These are phyloP conservation scores for Candida michaelii DNA, from an alignment of 805 yeast genomes.

Conservation along the genomic window DNA sequence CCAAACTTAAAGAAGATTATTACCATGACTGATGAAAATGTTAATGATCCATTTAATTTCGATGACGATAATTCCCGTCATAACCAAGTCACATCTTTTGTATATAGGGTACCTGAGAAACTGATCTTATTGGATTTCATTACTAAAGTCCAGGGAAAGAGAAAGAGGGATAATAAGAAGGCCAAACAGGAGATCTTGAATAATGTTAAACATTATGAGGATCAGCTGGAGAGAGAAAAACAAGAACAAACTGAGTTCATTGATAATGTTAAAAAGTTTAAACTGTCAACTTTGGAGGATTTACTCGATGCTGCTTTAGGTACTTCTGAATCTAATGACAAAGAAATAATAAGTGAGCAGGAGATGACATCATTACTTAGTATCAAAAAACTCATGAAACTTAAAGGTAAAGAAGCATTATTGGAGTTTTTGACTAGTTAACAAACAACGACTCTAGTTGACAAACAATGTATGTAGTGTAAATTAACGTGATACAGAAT, in stretches of 20 bases:
- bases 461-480: too few species aligned
- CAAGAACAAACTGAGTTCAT: constrained; percentile 11
- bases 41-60: constrained; percentile 7
- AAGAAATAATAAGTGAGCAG: constrained; percentile 9
- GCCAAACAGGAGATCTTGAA: constrained; percentile 24
- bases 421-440: constrained; percentile 51
- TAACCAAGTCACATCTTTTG: constrained; percentile 35
- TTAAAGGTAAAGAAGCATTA: constrained; percentile 69
- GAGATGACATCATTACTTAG: constrained; percentile 54
- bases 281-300: constrained; percentile 37
- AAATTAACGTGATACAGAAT: too few species aligned
- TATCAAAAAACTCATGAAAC: constrained; percentile 59
- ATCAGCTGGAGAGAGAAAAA: constrained; percentile 6
- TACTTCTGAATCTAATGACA: background rate
- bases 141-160: constrained; percentile 39
- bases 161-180: background rate
- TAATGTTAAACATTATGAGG: constrained; percentile 26
- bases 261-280: constrained; percentile 8
- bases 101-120: constrained; percentile 66
- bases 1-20: constrained; percentile 18
- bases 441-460: too few species aligned
- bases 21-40: constrained; percentile 18
- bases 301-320: constrained; percentile 44
- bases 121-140: constrained; percentile 70
- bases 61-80: constrained; percentile 11